Conservation (phyloP, 2,329 filamentous ascomycete species). For the Colletotrichum scovillei region DNA sequence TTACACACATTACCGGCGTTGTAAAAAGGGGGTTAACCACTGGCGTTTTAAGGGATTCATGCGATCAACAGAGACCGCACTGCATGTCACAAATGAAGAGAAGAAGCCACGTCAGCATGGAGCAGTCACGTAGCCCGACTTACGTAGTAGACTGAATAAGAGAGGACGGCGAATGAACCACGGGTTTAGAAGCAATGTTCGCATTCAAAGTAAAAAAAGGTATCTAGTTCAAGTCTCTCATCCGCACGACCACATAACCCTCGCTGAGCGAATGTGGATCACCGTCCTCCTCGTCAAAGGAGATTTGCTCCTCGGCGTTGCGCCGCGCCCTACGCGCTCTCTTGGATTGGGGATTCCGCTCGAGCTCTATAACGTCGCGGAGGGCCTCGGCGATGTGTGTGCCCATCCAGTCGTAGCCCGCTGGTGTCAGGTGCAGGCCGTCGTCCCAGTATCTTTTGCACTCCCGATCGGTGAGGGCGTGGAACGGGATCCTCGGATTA, state of each 20-base stretch:
- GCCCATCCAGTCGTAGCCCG: conserved; percentile 73
- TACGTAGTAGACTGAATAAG: not conserved
- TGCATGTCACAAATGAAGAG: conserved; percentile 15
- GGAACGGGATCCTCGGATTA: conserved; percentile 63
- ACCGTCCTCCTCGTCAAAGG: conserved; percentile 62
- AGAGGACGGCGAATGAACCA: not conserved
- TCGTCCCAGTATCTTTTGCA: conserved; percentile 69
- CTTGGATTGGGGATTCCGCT: conserved; percentile 28
- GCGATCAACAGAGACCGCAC: conserved; percentile 28
- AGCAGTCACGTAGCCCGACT: not conserved
- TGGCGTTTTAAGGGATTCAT: conserved; percentile 31
- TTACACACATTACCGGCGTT: conserved; percentile 23
- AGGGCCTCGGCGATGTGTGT: conserved; percentile 65
- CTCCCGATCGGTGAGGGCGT: conserved; percentile 57
- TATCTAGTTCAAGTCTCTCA: conserved; percentile 61
- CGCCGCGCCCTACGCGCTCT: conserved; percentile 42
- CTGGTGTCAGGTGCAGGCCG: conserved; percentile 66
- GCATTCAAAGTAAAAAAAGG: conserved; percentile 28
- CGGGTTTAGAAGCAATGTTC: not conserved
- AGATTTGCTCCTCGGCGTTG: conserved; percentile 50
- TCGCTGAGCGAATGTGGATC: conserved; percentile 58
- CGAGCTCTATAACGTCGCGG: conserved; percentile 51
- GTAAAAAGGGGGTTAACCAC: not conserved
- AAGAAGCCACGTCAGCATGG: not conserved
- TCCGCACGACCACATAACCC: conserved; percentile 66